Evolutionary conservation across 2,329 filamentous ascomycete species (phyloP).

Genomic region (Fonsecaea monophora): DNA sequence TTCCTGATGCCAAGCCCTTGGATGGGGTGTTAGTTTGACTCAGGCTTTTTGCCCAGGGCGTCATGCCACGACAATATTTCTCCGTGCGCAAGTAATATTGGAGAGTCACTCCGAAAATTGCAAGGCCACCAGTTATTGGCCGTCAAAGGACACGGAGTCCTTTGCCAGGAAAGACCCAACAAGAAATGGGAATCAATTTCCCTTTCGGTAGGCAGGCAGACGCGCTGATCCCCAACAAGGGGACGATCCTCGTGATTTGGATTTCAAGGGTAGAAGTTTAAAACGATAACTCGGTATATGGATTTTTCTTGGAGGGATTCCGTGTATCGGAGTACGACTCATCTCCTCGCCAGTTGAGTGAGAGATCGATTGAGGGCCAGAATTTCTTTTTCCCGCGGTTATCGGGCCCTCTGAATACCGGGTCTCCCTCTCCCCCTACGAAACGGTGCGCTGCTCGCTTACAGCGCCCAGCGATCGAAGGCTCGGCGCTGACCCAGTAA

Average conservation of each 20-base stretch:
- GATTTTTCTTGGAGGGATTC: too few species aligned
- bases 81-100: slow-evolving; percentile 1
- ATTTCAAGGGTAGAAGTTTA: background rate
- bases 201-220: background rate
- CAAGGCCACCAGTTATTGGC: slow-evolving; percentile 13
- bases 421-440: background rate
- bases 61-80: slow-evolving; percentile 12
- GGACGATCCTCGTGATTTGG: background rate
- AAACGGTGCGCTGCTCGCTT: background rate
- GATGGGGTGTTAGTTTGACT: slow-evolving; percentile 17
- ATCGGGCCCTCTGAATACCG: background rate
- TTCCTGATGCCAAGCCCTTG: slow-evolving; percentile 18
- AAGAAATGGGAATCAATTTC: slow-evolving; percentile 6
- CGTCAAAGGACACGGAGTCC: slow-evolving; percentile 5
- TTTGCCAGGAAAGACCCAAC: slow-evolving; percentile 30
- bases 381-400: background rate
- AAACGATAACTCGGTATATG: background rate
- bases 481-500: background rate
- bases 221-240: background rate
- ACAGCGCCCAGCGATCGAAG: slow-evolving; percentile 4
- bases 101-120: slow-evolving; percentile 10
- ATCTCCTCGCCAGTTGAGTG: too few species aligned
- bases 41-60: slow-evolving; percentile 13
- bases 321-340: too few species aligned
- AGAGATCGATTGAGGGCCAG: background rate